Percentiles rank a stretch among this genome's conserved stretches.
These are phyloP conservation scores for Torrubiella hemipterigena DNA, from an alignment of 2,329 filamentous ascomycete species.

Conservation along the genomic window DNA sequence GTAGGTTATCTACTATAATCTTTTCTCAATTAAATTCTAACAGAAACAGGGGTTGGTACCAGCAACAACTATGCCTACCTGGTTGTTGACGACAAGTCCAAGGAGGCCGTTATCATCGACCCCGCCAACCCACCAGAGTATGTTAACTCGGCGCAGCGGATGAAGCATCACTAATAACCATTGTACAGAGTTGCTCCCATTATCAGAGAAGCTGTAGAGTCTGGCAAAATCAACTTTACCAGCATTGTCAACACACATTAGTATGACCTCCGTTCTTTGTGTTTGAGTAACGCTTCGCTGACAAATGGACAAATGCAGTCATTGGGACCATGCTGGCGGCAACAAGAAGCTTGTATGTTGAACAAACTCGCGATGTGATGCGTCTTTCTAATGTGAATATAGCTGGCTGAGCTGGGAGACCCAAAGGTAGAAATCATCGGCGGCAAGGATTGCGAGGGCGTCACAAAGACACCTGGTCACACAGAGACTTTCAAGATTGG, in stretches of 20 bases:
- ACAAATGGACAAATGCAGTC: conserved; percentile 38
- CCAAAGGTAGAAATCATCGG: conserved; percentile 67
- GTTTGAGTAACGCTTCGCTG: neutral
- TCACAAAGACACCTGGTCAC: conserved; percentile 65
- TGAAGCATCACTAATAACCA: neutral
- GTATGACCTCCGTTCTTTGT: too few species aligned
- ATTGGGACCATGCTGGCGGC: conserved; percentile 89
- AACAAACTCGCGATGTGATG: neutral
- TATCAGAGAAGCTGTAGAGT: conserved; percentile 60
- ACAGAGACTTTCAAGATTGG: conserved; percentile 74
- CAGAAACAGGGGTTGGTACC: conserved; percentile 53
- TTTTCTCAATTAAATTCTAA: conserved; percentile 1
- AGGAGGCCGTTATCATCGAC: conserved; percentile 69
- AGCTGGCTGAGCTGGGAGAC: conserved; percentile 35
- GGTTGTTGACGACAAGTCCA: conserved; percentile 64
- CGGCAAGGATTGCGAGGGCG: conserved; percentile 72
- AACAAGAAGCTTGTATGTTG: conserved; percentile 63
- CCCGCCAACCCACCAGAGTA: conserved; percentile 71
- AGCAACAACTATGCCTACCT: conserved; percentile 81
- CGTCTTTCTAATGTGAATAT: conserved; percentile 3
- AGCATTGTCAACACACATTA: conserved; percentile 96
- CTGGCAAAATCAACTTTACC: conserved; percentile 66
- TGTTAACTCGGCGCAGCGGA: conserved; percentile 16
- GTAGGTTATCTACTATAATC: conserved; percentile 35
- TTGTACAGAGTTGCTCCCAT: conserved; percentile 42